phyloP scores from a whole-genome alignment of 2,329 filamentous ascomycete species.

The Gaeumannomyces tritici region DNA sequence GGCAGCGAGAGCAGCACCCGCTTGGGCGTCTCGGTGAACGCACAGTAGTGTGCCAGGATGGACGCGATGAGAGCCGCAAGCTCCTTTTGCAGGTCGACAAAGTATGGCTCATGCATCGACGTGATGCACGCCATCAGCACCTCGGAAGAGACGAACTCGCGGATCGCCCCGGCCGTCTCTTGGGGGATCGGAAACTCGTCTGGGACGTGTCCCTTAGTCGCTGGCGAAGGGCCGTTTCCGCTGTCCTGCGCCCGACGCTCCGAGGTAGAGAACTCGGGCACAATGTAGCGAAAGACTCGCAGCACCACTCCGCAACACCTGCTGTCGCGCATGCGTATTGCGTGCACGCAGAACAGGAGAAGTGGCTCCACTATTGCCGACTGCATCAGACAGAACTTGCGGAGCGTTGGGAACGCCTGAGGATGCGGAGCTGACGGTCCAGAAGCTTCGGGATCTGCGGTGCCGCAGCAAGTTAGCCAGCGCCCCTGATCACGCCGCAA shows the following conservation, averaged over 20 bases:
- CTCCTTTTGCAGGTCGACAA: constrained; percentile 92
- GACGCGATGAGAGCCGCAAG: constrained; percentile 79
- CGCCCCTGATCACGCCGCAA: too few relatives aligned
- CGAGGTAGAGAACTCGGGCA: constrained; percentile 60
- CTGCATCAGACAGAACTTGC: constrained; percentile 73
- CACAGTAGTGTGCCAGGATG: constrained; percentile 69
- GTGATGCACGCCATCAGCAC: constrained; percentile 85
- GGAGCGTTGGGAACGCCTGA: constrained; percentile 48
- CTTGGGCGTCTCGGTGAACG: constrained; percentile 59
- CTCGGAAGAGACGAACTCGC: constrained; percentile 82
- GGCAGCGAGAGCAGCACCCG: constrained; percentile 72
- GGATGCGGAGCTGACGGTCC: constrained; percentile 17
- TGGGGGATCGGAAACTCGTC: constrained; percentile 33
- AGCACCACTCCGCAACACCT: constrained; percentile 80
- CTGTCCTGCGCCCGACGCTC: background rate
- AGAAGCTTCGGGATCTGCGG: constrained; percentile 3
- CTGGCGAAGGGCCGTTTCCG: background rate
- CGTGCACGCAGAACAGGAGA: constrained; percentile 84
- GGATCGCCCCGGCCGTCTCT: constrained; percentile 55
- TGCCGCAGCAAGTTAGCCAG: background rate
- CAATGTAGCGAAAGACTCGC: constrained; percentile 74
- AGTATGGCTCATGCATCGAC: constrained; percentile 89
- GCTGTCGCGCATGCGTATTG: constrained; percentile 80
- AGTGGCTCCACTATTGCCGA: constrained; percentile 76
- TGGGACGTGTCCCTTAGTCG: constrained; percentile 4